phyloP scores from a whole-genome alignment of 2,329 filamentous ascomycete species.

The Corniculantispora saksenae region DNA sequence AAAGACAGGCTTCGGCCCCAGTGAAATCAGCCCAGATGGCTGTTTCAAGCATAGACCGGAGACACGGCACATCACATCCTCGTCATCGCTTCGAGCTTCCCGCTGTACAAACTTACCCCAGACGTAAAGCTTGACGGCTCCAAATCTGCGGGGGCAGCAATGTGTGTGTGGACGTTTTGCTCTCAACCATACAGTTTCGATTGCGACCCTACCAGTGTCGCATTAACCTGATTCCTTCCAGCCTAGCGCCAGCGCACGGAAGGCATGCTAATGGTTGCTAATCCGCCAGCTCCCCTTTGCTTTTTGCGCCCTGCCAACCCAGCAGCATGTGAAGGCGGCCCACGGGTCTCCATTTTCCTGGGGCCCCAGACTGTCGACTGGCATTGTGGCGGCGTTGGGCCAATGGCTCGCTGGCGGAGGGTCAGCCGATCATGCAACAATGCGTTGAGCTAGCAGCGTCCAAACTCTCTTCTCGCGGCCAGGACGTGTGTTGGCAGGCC shows the following conservation, averaged over 20 bases:
- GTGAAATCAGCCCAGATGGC: neutral
- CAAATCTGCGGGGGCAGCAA: neutral
- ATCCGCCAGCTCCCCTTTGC: neutral
- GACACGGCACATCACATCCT: neutral
- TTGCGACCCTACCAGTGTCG: neutral
- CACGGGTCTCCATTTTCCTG: neutral
- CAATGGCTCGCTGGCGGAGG: slow-evolving; percentile 8
- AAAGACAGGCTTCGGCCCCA: neutral
- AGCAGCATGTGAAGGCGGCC: slow-evolving; percentile 9
- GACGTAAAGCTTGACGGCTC: neutral
- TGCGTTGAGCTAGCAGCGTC: neutral
- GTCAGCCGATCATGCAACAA: slow-evolving; percentile 9
- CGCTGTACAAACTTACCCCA: neutral
- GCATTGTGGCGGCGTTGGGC: neutral
- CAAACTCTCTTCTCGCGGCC: neutral
- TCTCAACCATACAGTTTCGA: neutral
- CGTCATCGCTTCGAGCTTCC: slow-evolving; percentile 6
- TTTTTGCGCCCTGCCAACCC: neutral
- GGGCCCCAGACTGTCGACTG: slow-evolving; percentile 1
- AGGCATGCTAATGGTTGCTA: neutral
- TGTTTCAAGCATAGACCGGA: slow-evolving; percentile 14
- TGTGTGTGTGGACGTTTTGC: neutral
- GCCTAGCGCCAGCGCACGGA: neutral
- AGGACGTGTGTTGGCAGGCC: neutral
- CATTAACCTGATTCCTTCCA: neutral